phyloP scores from a whole-genome alignment of 257 asterid species.

The Solanum peruvianum region DNA sequence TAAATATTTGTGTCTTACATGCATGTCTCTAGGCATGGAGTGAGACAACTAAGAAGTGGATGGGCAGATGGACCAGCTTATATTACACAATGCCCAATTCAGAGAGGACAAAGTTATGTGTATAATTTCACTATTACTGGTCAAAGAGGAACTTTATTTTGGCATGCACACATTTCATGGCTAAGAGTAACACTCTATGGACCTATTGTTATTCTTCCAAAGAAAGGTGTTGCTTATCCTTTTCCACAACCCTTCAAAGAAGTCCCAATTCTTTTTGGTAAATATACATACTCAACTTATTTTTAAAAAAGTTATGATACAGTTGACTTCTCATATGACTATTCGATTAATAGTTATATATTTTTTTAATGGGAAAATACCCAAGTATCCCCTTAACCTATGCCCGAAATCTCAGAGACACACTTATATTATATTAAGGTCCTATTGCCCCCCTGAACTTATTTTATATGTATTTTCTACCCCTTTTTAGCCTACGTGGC shows the following conservation, averaged over 20 bases:
- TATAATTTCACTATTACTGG: constrained; percentile 46
- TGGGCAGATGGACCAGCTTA: constrained; percentile 75
- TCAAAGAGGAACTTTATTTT: constrained; percentile 55
- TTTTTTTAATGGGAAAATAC: not conserved
- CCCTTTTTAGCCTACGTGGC: no score
- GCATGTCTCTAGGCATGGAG: constrained; percentile 40
- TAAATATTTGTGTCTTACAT: not conserved
- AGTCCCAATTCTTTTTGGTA: constrained; percentile 45
- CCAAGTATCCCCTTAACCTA: no score
- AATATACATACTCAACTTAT: not conserved
- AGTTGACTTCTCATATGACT: not conserved
- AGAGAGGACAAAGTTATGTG: constrained; percentile 43
- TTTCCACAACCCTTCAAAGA: constrained; percentile 48
- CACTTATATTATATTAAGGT: no score
- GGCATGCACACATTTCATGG: constrained; percentile 77
- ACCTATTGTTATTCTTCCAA: constrained; percentile 50
- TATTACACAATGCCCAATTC: constrained; percentile 57
- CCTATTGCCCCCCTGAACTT: no score
- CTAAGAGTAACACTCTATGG: constrained; percentile 51
- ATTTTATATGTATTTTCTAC: no score
- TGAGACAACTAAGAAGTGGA: constrained; percentile 46
- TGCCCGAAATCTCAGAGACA: no score
- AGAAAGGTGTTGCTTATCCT: constrained; percentile 31
- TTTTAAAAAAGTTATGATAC: no score
- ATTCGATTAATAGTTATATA: not conserved